Base-by-base conservation (phyloP, 306 rosid genomes). In the Delonix regia region DNA sequence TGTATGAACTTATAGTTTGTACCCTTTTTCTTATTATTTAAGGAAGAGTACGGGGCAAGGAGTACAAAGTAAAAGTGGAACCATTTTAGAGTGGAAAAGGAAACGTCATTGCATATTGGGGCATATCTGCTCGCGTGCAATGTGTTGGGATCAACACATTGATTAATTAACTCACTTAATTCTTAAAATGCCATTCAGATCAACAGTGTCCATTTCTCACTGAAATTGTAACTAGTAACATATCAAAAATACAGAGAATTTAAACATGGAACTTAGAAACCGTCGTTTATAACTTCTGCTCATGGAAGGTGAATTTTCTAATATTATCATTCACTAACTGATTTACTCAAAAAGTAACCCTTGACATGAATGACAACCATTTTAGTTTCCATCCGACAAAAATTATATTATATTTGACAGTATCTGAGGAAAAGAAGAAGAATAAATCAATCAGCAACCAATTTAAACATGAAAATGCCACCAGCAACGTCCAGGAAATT, bases 381-480 rank as follows among this genome's bases (percentile, higher is more conserved):
- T 62, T 44, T 39, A 69, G 57, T 82, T 48, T 78, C 73, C 60
- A 69, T 14, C 12, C 22, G 13, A 60, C 81, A 77, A 60, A 69
- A 84, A 77, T 47, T 57, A 60, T 47, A 57, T 71, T 76, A 85
- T 60, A 77, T 67, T 36, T 30, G 61, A 71, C 69, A 69, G 71
- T 74, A 71, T 51, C 79, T 63, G 34, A 19, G 27, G 73, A 64
- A 74, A 68, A 42, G 27, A 76, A 25, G 55, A 69, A 76, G 65
- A 77, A 85, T 42, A 80, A 78, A 84, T 78, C 73, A 87, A 86
- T 84, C 82, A 85, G 71, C 76, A 71, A 78, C 63, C 84, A 80
- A 79, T 83, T 79, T 81, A 83, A 87, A 75, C 82, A 85, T 51
- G 83, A 49, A 65, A 68, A 76, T 48, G 86, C 85, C 85, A 80